Evolutionary conservation across 73 alveolate species (phyloP).

Genomic region (Tetrahymena thermophila): DNA sequence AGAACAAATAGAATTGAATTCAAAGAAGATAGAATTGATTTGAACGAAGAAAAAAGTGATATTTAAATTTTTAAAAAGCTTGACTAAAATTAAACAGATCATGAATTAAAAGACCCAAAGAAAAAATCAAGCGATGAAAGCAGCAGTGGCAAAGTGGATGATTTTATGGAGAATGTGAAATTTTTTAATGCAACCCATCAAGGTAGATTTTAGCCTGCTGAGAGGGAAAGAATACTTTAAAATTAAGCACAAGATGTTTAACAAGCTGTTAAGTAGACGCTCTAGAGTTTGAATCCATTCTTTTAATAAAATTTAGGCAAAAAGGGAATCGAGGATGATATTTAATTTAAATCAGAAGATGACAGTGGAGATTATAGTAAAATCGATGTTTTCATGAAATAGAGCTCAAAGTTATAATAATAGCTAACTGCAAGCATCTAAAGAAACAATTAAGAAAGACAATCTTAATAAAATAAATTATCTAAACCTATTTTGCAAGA

Average conservation of each 20-base stretch:
- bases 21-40: background rate
- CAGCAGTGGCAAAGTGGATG: slow-evolving; percentile 40
- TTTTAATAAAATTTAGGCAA: background rate
- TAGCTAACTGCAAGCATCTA: background rate
- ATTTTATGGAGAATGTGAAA: slow-evolving; percentile 57
- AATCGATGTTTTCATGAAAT: background rate
- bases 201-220: slow-evolving; percentile 61
- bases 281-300: background rate
- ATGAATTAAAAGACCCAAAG: background rate
- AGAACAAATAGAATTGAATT: background rate
- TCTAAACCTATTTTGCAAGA: background rate
- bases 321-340: background rate
- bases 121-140: slow-evolving; percentile 15
- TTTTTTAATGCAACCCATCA: slow-evolving; percentile 69
- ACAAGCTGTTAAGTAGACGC: background rate
- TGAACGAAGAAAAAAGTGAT: background rate
- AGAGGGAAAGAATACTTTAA: slow-evolving; percentile 27
- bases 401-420: background rate
- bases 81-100: background rate
- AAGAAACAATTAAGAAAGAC: background rate
- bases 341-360: background rate
- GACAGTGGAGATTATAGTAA: background rate
- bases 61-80: background rate
- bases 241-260: background rate
- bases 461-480: background rate